Evolutionary conservation across 1,139 yeast genomes (phyloP).

Genomic region (Suhomyces coccinellae): DNA sequence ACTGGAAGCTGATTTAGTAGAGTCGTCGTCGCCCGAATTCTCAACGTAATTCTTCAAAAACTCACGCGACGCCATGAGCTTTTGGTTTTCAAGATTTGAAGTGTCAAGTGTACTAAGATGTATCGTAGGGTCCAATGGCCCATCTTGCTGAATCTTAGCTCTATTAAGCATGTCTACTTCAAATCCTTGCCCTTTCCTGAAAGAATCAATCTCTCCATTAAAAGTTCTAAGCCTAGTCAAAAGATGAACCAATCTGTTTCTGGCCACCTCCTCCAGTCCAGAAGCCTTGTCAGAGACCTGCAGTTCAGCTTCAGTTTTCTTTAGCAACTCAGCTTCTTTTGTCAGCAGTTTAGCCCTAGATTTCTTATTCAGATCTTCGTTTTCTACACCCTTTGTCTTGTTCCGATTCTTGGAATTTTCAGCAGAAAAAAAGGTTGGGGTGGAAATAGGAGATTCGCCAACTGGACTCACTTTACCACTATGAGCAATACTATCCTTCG

Average conservation of each 20-base stretch:
- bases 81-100: not conserved
- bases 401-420: not conserved
- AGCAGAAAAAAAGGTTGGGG: not conserved
- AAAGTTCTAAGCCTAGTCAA: slow-evolving; percentile 1
- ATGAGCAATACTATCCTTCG: too few species aligned
- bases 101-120: not conserved
- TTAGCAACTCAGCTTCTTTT: not conserved
- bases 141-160: not conserved
- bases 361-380: too few species aligned
- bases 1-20: not conserved
- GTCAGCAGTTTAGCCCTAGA: too few species aligned
- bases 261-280: not conserved
- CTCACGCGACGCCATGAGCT: not conserved
- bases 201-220: slow-evolving; percentile 1
- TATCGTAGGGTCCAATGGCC: not conserved
- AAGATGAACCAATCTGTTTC: not conserved
- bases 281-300: not conserved
- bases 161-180: not conserved
- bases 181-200: slow-evolving; percentile 1
- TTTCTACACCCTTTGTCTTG: not conserved
- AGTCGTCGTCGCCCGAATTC: not conserved
- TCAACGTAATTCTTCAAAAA: not conserved
- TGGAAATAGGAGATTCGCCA: not conserved
- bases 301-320: not conserved
- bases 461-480: not conserved